phyloP scores from a whole-genome alignment of 306 rosid species.

The Astragalus glycyphyllos region DNA sequence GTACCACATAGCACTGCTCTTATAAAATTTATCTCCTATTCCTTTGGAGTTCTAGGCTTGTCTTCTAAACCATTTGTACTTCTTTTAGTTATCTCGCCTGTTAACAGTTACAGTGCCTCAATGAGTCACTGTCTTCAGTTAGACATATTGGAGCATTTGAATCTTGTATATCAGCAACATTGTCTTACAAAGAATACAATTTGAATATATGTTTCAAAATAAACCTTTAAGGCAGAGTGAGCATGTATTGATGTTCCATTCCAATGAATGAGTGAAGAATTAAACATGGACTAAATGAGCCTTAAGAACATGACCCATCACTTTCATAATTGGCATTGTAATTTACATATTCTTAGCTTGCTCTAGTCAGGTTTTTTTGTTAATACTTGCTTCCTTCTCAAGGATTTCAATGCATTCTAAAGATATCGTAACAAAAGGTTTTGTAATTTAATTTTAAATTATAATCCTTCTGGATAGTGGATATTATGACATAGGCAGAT shows the following conservation, averaged over 20 bases:
- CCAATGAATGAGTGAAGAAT: constrained; percentile 18
- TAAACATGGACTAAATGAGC: background rate
- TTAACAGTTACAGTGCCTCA: constrained; percentile 26
- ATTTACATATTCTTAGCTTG: constrained; percentile 9
- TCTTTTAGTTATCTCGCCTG: constrained; percentile 25
- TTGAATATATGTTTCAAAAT: constrained; percentile 28
- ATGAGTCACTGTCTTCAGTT: constrained; percentile 7
- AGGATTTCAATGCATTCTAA: constrained; percentile 2
- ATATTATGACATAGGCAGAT: no score
- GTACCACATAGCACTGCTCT: no score
- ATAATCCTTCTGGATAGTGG: no score
- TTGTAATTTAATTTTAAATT: background rate
- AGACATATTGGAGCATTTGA: constrained; percentile 33
- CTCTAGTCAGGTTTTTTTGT: constrained; percentile 1
- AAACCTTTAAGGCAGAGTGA: constrained; percentile 21
- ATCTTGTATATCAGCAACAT: background rate
- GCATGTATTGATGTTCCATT: background rate
- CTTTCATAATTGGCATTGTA: constrained; percentile 4
- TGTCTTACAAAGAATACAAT: background rate
- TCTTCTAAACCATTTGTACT: background rate
- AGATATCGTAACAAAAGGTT: background rate
- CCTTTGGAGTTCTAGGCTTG: constrained; percentile 2
- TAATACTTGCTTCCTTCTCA: constrained; percentile 8
- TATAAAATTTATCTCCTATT: background rate
- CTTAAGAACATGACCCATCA: constrained; percentile 3